Base-by-base conservation (phyloP, 2,329 filamentous ascomycete genomes). In the Hymenoscyphus fructigenus region DNA sequence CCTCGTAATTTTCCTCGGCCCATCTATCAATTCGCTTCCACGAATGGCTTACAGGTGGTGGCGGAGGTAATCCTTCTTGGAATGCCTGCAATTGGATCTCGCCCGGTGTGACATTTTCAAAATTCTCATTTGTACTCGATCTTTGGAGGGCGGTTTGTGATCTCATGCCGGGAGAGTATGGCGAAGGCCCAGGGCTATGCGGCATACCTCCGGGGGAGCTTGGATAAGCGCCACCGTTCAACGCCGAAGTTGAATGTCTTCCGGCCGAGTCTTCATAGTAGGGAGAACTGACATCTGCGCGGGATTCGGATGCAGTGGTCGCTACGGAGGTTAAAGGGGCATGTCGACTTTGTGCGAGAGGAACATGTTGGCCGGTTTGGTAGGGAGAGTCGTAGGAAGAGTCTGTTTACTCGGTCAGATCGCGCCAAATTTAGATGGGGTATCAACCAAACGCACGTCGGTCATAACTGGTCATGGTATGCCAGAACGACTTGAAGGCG, bases 11-110 rank as follows among this genome's bases (percentile, higher is more conserved):
- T 68, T 95, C 91, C 74, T 98, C 95, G 63, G 91, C 85, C 95
- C 95, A 99, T 50, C 85, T 84, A 76, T 98, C 94, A 75, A 99
- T 97, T 78, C 93, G 91, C 76, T 85, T 88, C 95, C 95, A 99
- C 15, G 94, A 96, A 79, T 97, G 93, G 59, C 82, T 78, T 47
- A 96, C 88, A 6, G 95, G 93, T 2, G 95, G 95, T 7, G 95
- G 88, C 2, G 95, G 95, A 2, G 95, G 93, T 28, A 92, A 85
- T 63, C 95, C 95, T 71, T 97, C 93, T 74, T 90, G 88, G 80
- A 99, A 99, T 67, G 91, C 91, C 79, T 97, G 95, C 92, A 99
- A 95, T 71, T 91, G 94, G 68, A 99, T 97, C 78, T 97, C 94
- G 69, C 91, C 91, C 5, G 80, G 87, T 80, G 80, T 88, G 70